These are phyloP conservation scores for Leishmania arabica DNA, from an alignment of 208 protist genomes.

Conservation along the genomic window DNA sequence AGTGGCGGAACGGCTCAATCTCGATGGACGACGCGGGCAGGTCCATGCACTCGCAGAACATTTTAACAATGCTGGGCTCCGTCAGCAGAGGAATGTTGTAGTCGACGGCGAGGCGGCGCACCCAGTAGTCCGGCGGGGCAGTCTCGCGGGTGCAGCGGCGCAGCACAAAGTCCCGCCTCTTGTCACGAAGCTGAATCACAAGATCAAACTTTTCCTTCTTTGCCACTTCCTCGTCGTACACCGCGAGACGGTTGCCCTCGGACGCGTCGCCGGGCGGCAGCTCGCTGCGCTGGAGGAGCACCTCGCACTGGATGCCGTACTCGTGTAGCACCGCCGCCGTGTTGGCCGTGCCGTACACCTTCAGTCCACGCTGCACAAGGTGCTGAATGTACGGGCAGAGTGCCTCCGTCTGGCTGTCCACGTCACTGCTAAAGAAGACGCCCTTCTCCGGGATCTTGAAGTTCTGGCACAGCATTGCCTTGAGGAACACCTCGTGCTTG, in stretches of 20 bases:
- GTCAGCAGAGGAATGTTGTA: conserved; percentile 91
- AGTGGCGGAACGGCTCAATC: conserved; percentile 85
- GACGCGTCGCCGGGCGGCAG: conserved; percentile 8
- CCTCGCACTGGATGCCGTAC: conserved; percentile 72
- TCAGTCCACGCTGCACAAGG: conserved; percentile 37
- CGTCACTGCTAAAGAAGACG: conserved; percentile 90
- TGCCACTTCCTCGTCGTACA: conserved; percentile 64
- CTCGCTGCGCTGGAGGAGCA: conserved; percentile 53
- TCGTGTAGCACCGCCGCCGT: conserved; percentile 85
- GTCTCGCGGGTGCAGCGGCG: conserved; percentile 69
- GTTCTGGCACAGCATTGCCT: conserved; percentile 88
- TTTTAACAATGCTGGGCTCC: conserved; percentile 78
- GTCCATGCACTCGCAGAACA: conserved; percentile 77
- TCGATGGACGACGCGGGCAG: conserved; percentile 49
- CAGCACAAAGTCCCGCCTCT: conserved; percentile 81
- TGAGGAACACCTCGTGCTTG: conserved; percentile 90
- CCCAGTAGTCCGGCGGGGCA: conserved; percentile 80
- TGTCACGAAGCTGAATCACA: conserved; percentile 91
- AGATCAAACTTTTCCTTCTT: conserved; percentile 78
- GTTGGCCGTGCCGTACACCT: conserved; percentile 69
- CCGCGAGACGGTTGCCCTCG: background rate
- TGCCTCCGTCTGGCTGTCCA: conserved; percentile 43
- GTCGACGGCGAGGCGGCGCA: conserved; percentile 92
- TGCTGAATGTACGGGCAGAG: conserved; percentile 62
- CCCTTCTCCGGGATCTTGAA: conserved; percentile 75